phyloP scores from a whole-genome alignment of 2,329 filamentous ascomycete species.

The Thelonectria discophora region DNA sequence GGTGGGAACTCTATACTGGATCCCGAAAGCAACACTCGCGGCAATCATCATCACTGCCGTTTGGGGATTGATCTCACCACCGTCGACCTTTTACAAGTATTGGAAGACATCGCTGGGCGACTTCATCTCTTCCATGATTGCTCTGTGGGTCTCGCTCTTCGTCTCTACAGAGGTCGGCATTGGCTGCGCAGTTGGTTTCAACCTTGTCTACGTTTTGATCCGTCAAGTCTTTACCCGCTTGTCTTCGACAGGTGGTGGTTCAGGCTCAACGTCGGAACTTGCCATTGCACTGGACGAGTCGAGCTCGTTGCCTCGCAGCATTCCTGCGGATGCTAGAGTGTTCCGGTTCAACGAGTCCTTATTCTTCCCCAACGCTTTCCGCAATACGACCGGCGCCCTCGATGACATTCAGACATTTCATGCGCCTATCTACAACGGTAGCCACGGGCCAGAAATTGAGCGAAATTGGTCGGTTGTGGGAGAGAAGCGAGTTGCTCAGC shows the following conservation, averaged over 20 bases:
- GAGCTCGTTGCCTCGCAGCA: constrained; percentile 35
- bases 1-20: constrained; percentile 69
- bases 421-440: constrained; percentile 49
- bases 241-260: constrained; percentile 43
- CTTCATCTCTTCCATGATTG: constrained; percentile 69
- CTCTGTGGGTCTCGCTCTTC: constrained; percentile 72
- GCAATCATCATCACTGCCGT: constrained; percentile 74
- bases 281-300: constrained; percentile 25
- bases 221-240: constrained; percentile 63
- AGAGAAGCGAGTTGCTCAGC: constrained; percentile 55
- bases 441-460: constrained; percentile 44
- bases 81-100: constrained; percentile 68
- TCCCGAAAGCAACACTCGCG: constrained; percentile 71
- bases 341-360: constrained; percentile 66
- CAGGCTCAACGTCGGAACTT: constrained; percentile 43
- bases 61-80: constrained; percentile 67
- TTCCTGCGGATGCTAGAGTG: constrained; percentile 61
- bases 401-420: constrained; percentile 59
- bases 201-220: constrained; percentile 67
- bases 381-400: constrained; percentile 58
- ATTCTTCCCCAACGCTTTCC: constrained; percentile 69
- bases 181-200: constrained; percentile 68
- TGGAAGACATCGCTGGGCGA: constrained; percentile 72
- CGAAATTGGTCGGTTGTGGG: constrained; percentile 65
- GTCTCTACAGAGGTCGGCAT: constrained; percentile 69